Evolutionary conservation across 768 basidiomycete genomes (phyloP).

Genomic region (Auriscalpium microsporum): DNA sequence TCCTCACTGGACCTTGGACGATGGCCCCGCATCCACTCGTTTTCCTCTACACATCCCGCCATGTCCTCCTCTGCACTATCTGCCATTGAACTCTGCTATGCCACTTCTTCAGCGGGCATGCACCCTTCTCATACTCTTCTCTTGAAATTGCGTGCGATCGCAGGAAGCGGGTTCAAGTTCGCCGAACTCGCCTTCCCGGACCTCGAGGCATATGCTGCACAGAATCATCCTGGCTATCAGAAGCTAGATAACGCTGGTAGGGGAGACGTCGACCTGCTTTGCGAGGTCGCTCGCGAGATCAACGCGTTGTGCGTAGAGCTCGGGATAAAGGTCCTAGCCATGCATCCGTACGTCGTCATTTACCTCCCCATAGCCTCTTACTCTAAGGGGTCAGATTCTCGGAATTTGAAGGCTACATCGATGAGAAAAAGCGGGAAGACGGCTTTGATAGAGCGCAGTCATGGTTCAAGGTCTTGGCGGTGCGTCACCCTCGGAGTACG

Average conservation of each 20-base stretch:
- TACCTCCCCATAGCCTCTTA: no score
- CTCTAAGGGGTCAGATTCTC: constrained; percentile 14
- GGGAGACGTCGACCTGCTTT: constrained; percentile 19
- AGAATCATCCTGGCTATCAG: constrained; percentile 13
- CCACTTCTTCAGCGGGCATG: constrained; percentile 26
- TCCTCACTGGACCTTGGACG: no score
- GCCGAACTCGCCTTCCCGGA: constrained; percentile 23
- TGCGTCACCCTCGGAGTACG: neutral
- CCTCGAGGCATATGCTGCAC: constrained; percentile 19
- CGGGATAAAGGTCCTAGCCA: constrained; percentile 16
- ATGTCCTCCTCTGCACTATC: no score
- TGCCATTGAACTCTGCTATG: constrained; percentile 10
- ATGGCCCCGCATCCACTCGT: no score
- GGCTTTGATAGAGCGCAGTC: constrained; percentile 16
- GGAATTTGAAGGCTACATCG: constrained; percentile 19
- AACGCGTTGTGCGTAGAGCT: constrained; percentile 16
- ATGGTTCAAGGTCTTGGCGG: constrained; percentile 18
- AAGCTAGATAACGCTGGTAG: constrained; percentile 17
- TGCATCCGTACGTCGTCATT: constrained; percentile 27
- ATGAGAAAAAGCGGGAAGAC: constrained; percentile 13
- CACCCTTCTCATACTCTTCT: constrained; percentile 22
- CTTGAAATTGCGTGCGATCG: constrained; percentile 23
- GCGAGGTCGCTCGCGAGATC: constrained; percentile 14
- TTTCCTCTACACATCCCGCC: no score
- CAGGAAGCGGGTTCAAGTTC: constrained; percentile 19